Conservation (phyloP, 139 green algal species). For the Gonium pectorale region DNA sequence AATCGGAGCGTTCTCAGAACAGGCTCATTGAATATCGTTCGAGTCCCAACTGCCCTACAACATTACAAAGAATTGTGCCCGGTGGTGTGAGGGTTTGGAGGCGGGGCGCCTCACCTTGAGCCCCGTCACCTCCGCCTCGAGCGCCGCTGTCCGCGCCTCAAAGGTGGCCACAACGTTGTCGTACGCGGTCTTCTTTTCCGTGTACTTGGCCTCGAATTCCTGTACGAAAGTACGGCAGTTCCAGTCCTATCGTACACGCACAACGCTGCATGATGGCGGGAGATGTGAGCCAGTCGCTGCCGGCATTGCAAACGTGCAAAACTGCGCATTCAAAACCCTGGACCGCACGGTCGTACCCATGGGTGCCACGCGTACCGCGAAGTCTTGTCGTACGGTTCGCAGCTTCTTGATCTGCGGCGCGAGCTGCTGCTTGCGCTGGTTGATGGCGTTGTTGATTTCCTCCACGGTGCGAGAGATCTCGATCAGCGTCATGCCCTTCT, state of each 20-base stretch:
- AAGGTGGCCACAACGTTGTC: slow-evolving; percentile 54
- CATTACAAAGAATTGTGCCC: too few species aligned
- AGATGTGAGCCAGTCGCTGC: too few species aligned
- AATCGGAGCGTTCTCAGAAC: too few species aligned
- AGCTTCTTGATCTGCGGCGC: slow-evolving; percentile 64
- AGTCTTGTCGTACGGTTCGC: slow-evolving; percentile 48
- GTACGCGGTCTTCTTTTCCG: slow-evolving; percentile 48
- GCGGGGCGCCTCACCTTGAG: slow-evolving; percentile 18
- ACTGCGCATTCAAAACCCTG: too few species aligned
- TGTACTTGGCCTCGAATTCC: slow-evolving; percentile 61
- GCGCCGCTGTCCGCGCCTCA: slow-evolving; percentile 40
- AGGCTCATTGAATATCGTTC: too few species aligned
- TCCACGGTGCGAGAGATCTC: slow-evolving; percentile 64
- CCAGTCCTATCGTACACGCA: not conserved
- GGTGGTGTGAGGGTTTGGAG: too few species aligned
- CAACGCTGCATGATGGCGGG: not conserved
- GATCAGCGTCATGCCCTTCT: slow-evolving; percentile 65
- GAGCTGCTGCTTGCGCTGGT: slow-evolving; percentile 57
- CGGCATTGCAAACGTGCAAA: too few species aligned
- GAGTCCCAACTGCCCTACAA: too few species aligned
- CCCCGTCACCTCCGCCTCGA: slow-evolving; percentile 53
- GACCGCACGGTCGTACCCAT: too few species aligned
- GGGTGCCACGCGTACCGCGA: too few species aligned
- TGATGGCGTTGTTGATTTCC: slow-evolving; percentile 62
- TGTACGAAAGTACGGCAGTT: too few species aligned